Evolutionary conservation across 805 yeast species (phyloP), one percentile per base, ranked within the genome.

Genomic region (Starmerella geochares): DNA sequence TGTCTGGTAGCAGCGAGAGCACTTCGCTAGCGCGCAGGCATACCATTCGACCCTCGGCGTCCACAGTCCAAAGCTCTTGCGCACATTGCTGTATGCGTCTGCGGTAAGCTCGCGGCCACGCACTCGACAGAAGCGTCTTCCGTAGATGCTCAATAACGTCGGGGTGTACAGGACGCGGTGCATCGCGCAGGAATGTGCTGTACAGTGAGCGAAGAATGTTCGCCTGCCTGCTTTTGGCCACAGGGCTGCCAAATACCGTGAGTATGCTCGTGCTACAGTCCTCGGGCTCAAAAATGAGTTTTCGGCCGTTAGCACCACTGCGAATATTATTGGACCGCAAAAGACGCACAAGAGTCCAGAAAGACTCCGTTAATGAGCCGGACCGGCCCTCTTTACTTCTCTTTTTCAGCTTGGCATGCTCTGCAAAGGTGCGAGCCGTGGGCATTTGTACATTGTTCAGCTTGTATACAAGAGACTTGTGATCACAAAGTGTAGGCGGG

Each of bases 141-240:
- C 14, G 25, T 5, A 53, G 10, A 16, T 47, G 38, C 7, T 35
- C 32, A 11, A 50, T 24, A 7, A 31, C 43, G 2, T 45, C 47
- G 6, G 54, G 54, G 20, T 53, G 56, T 5, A 53, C 44, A 1
- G 56, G 56, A n/a, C 45, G 42, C 13, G 46, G 46, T 7, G 48
- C 47, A 21, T 53, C 54, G 10, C 51, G 27, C 7, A 48, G 14
- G 3, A 53, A 20, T 20, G 35, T 25, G n/a, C 25, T 31, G 32
- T 48, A 53, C 14, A 50, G 20, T 7, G n/a, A 20, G 10, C 24
- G 36, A 13, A 53, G 40, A 23, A 35, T 40, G 35, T 53, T 53
- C 11, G 23, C 39, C 32, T 53, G 56, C 24, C 56, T 39, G 19
- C 49, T 21, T 7, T 2, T 17, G 3, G 48, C 35, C 10, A 53